Evolutionary conservation across 805 yeast species (phyloP).

Genomic region (Wickerhamomyces rabaulensis): DNA sequence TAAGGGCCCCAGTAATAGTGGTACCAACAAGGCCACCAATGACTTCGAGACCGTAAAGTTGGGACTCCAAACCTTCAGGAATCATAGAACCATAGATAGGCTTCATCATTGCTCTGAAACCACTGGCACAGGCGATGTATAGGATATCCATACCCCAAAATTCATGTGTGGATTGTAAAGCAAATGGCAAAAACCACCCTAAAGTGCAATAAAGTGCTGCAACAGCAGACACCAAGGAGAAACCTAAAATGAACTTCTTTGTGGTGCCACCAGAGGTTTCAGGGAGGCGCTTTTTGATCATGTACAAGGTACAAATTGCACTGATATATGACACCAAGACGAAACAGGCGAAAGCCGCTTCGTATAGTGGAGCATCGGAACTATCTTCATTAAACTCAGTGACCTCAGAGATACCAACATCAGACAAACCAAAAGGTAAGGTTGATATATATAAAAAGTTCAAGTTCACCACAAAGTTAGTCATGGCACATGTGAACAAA

Average conservation of each 20-base stretch:
- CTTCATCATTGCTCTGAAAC: neutral
- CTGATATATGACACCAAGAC: neutral
- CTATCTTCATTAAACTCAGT: too few relatives aligned
- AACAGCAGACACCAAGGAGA: neutral
- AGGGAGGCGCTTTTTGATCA: neutral
- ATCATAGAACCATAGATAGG: neutral
- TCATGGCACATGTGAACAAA: constrained; percentile 1
- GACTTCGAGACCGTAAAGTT: neutral
- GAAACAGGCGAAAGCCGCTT: neutral
- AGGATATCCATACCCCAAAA: neutral
- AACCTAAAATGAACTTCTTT: neutral
- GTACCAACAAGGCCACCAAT: constrained; percentile 1
- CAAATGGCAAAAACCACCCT: neutral
- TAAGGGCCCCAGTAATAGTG: neutral
- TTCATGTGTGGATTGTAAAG: neutral
- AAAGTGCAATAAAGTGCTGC: neutral
- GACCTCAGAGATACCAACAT: too few relatives aligned
- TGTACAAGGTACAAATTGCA: neutral
- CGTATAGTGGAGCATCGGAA: too few relatives aligned
- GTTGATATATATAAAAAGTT: neutral
- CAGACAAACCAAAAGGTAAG: neutral
- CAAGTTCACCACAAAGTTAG: constrained; percentile 1
- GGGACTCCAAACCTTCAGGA: neutral
- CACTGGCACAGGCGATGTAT: neutral
- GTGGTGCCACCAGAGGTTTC: neutral